Evolutionary conservation across 768 basidiomycete genomes (phyloP).

Genomic region (Mycena kentingensis): DNA sequence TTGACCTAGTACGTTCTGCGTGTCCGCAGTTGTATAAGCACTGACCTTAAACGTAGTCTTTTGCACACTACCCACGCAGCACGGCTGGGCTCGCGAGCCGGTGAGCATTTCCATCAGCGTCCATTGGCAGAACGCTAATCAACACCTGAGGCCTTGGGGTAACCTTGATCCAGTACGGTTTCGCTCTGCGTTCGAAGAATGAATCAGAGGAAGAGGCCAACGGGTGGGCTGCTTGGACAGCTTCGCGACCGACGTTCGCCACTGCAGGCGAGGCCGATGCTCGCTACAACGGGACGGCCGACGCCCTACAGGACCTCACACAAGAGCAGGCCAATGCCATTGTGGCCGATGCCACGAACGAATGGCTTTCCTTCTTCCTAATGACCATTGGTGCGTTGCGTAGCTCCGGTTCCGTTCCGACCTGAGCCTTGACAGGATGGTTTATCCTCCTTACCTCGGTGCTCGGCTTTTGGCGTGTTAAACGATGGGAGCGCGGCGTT

Average conservation of each 20-base stretch:
- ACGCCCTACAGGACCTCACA: conserved; percentile 26
- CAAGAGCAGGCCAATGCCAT: conserved; percentile 42
- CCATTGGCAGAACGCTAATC: too few relatives aligned
- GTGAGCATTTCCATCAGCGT: too few relatives aligned
- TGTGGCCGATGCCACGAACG: conserved; percentile 72
- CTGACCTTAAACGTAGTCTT: conserved; percentile 38
- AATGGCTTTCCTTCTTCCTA: conserved; percentile 93
- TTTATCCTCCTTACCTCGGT: conserved; percentile 88
- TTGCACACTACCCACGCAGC: conserved; percentile 93
- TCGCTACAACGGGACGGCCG: conserved; percentile 36
- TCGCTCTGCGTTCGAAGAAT: conserved; percentile 62
- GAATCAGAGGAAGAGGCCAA: conserved; percentile 34
- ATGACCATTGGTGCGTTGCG: conserved; percentile 76
- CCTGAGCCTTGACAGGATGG: conserved; percentile 55
- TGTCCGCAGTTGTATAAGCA: neutral
- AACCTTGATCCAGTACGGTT: conserved; percentile 88
- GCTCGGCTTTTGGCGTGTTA: conserved; percentile 87
- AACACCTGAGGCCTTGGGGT: too few relatives aligned
- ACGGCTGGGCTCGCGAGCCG: conserved; percentile 89
- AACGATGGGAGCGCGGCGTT: conserved; percentile 83
- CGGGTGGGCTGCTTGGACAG: conserved; percentile 35
- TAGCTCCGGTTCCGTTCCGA: neutral
- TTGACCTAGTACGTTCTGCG: conserved; percentile 64
- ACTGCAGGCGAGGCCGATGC: conserved; percentile 49
- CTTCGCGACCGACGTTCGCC: conserved; percentile 42